phyloP scores from a whole-genome alignment of 768 basidiomycete species.

The Boletus rubropictus region DNA sequence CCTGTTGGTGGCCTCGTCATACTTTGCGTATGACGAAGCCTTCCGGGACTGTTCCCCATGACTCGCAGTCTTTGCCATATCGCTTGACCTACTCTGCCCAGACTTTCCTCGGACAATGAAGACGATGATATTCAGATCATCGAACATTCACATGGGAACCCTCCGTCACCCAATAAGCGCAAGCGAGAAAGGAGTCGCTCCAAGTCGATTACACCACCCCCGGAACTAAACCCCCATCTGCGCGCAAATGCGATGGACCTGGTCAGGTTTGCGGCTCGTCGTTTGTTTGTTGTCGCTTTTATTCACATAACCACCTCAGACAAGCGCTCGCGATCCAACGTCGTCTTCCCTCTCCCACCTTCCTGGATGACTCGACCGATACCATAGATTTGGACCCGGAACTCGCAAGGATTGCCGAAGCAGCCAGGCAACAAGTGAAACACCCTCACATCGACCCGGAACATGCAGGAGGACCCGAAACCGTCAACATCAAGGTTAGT shows the following conservation, averaged over 20 bases:
- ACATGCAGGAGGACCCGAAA: conserved; percentile 30
- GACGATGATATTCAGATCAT: conserved; percentile 42
- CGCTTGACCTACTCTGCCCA: conserved; percentile 14
- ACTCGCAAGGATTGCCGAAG: conserved; percentile 50
- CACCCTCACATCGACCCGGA: conserved; percentile 21
- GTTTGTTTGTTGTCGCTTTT: background rate
- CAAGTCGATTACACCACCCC: conserved; percentile 72
- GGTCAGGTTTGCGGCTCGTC: conserved; percentile 45
- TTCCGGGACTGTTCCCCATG: conserved; percentile 12
- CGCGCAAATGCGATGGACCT: conserved; percentile 52
- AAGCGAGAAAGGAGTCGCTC: conserved; percentile 54
- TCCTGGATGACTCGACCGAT: conserved; percentile 43
- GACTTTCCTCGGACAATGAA: conserved; percentile 39
- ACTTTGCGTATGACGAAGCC: background rate
- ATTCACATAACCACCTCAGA: conserved; percentile 29
- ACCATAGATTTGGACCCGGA: conserved; percentile 54
- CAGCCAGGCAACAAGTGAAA: conserved; percentile 29
- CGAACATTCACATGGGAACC: conserved; percentile 27
- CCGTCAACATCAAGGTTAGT: conserved; percentile 48
- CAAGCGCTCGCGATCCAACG: conserved; percentile 39
- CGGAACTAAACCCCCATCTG: conserved; percentile 48
- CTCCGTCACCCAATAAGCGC: conserved; percentile 35
- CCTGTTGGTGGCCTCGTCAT: background rate
- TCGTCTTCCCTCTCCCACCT: conserved; percentile 45
- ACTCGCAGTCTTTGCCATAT: conserved; percentile 6